Conservation (phyloP, 2,329 filamentous ascomycete genomes). For the Xylariaceae sp. region DNA sequence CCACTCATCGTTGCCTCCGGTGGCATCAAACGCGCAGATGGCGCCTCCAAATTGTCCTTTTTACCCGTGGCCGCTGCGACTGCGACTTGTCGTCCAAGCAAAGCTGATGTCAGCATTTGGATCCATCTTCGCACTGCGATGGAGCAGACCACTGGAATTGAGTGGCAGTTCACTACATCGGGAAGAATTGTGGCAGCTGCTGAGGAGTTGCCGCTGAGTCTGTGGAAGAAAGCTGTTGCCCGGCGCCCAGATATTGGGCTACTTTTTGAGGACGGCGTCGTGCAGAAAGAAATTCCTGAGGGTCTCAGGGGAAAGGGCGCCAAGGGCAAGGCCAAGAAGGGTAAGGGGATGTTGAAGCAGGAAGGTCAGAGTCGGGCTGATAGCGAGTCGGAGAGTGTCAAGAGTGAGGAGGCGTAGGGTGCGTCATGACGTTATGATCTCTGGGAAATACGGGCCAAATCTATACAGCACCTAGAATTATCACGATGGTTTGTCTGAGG, state of each 20-base stretch:
- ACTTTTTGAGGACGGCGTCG: conserved; percentile 39
- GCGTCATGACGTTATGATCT: conserved; percentile 2
- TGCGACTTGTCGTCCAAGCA: conserved; percentile 28
- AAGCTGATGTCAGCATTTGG: conserved; percentile 41
- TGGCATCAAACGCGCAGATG: conserved; percentile 38
- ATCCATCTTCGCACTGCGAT: conserved; percentile 36
- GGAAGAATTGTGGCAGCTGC: conserved; percentile 34
- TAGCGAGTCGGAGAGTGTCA: conserved; percentile 32
- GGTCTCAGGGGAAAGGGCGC: conserved; percentile 38
- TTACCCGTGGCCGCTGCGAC: conserved; percentile 31
- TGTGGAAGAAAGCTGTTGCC: conserved; percentile 41
- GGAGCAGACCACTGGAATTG: conserved; percentile 31
- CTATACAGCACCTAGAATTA: not conserved
- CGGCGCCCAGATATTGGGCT: conserved; percentile 39
- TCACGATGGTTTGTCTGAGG: too few relatives aligned
- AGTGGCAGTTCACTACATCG: conserved; percentile 36
- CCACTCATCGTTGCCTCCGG: conserved; percentile 39
- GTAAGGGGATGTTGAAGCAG: conserved; percentile 34
- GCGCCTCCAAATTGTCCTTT: conserved; percentile 33
- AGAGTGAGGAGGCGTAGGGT: conserved; percentile 17
- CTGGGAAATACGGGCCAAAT: not conserved
- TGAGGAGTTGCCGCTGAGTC: conserved; percentile 32
- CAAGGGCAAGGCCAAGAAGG: conserved; percentile 39
- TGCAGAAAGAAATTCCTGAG: conserved; percentile 40
- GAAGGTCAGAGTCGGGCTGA: conserved; percentile 29